Evolutionary conservation across 2,329 filamentous ascomycete genomes (phyloP), one percentile per base, ranked within the genome.

Genomic region (Aspergillus amoenus): DNA sequence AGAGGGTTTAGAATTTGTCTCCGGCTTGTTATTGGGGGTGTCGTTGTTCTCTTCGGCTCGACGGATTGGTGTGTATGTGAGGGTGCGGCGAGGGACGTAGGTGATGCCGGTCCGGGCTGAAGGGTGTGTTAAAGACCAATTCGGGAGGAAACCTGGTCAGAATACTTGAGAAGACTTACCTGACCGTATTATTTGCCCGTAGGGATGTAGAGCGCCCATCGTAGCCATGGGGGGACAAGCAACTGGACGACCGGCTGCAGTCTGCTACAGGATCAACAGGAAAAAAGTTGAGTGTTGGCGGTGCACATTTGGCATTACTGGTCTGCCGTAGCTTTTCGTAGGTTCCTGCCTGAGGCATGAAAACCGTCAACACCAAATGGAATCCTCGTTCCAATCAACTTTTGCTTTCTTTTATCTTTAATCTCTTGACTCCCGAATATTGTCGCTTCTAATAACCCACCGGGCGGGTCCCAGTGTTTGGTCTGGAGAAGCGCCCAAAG

Each of bases 121-220:
- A 34, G 24, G 22, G 24, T 17, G 24, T 30, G 42, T 18, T 27
- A 22, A 27, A 27, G 27, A 32, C 11, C 18, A 34, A 34, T 44
- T 21, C 12, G 30, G n/a, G 4, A 11, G 24, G 12, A 42, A 47
- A 8, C 15, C 13, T 6, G 17, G 3, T 27, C 21, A 41, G 12
- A 13, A 12, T 9, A 21, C 30, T 46, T 15, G 17, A 11, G 15
- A 30, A 8, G n/a, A 61, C 65, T 57, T 67, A 76, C 75, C 71
- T 60, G 73, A 65, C 60, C 73, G 73, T 61, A 72, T 57, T 57
- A 77, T 63, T 61, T 72, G 73, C 64, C 73, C 70, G 56, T 71
- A 74, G 18, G 68, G 69, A 64, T 71, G 66, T 45, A 73, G 57
- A 61, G 68, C 66, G 61, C 69, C 73, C 66, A 76, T 72, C 67